phyloP scores from a whole-genome alignment of 345 rosid genomes.

The Sisymbrium irio region DNA sequence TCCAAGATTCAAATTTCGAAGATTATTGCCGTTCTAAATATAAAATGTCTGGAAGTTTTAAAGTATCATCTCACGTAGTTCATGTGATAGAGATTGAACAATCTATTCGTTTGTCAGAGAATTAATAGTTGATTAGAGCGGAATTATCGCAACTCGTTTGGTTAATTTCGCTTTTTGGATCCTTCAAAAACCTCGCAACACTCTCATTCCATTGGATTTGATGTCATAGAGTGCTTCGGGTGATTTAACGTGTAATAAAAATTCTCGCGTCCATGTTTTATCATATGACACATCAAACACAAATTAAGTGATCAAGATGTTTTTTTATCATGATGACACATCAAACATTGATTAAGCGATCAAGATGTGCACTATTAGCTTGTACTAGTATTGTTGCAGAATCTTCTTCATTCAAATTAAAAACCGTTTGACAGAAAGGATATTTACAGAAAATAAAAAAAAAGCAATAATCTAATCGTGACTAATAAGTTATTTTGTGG shows the following conservation, averaged over 20 bases:
- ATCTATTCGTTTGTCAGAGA: not conserved
- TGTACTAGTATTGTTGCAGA: not conserved
- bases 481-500: too few relatives aligned
- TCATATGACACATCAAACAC: not conserved
- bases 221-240: not conserved
- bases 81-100: not conserved
- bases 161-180: not conserved
- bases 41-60: not conserved
- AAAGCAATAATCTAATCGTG: not conserved
- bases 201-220: not conserved
- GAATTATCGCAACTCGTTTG: not conserved
- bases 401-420: not conserved
- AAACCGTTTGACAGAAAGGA: not conserved
- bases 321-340: too few relatives aligned
- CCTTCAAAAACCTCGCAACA: not conserved
- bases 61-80: not conserved
- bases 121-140: not conserved
- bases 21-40: not conserved
- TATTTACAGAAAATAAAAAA: not conserved
- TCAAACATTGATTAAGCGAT: too few relatives aligned
- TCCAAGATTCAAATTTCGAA: slow-evolving; percentile 16
- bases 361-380: not conserved
- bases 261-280: not conserved
- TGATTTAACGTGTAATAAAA: not conserved
- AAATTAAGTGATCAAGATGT: not conserved